Evolutionary conservation across 805 yeast genomes (phyloP), one percentile per base, ranked within the genome.

Genomic region (Pichia heedii): DNA sequence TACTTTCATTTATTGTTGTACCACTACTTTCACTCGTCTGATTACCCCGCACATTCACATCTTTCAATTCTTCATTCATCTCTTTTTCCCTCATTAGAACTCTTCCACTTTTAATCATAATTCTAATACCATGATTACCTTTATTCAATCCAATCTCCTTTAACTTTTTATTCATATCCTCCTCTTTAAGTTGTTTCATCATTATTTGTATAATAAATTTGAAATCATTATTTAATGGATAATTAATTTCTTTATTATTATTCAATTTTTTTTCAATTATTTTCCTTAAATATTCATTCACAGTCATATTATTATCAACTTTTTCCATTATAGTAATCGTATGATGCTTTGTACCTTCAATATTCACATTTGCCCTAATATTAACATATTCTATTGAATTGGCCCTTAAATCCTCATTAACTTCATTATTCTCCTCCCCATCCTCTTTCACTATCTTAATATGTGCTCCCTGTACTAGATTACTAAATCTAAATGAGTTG

Each of bases 381-480:
- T 33, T 33, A 16, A 16, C 33, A 3, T 8, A 16, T 29, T 29
- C n/a, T 9, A n/a, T 29, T 13, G 5, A 11, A 29, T 29, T 29
- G 7, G 27, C 27, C 27, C 27, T 24, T 24, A 24, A 24, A 24
- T 8, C 27, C 11, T 7, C 27, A n/a, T n/a, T n/a, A n/a, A n/a
- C n/a, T n/a, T n/a, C 16, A 16, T 26, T 24, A 15, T 34, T 27
- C 12, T 19, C 33, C 2, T 20, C 12, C 15, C 13, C 16, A 2
- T n/a, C 9, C 2, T 15, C 35, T 9, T 34, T 37, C 15, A 33
- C 41, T 39, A 73, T 44, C 7, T 54, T 53, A 21, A 74, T 41
- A 36, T 68, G 71, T 11, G 64, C 68, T 12, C 78, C 78, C 9
- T 63, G 55, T 2, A 74, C 69, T 9, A 74, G 48, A 42, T 68